Base-by-base conservation (phyloP, 177 flowering plant genomes). In the Vitis hybrid region DNA sequence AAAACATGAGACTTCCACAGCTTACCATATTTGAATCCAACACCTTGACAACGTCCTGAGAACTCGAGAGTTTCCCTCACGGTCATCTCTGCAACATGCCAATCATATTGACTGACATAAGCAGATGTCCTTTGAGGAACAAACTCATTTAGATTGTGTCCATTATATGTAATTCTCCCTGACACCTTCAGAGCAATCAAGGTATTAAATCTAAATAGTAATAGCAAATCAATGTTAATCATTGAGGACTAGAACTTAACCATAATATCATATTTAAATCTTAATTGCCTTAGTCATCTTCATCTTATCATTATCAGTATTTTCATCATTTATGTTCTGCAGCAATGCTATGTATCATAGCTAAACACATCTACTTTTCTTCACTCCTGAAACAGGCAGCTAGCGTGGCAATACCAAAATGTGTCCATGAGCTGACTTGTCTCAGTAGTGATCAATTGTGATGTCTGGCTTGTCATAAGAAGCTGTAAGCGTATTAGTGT, bases 51-150 rank as follows among this genome's bases (percentile, higher is more conserved):
- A 21, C 89, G 83, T 26, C 94, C 97, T 13, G 97, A 83, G 78
- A 94, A 88, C 66, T 89, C 92, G 56, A 94, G 89, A 66, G 90
- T 90, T 75, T 94, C 97, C 73, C 95, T 82, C 10, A 94, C 97
- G 56, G 98, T 94, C 94, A 94, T 89, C 87, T 94, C 98, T 48
- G 94, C 89, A 57, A 87, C 78, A 78, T 92, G 95, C 85, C 88
- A 84, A 69, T 94, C 98, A 60, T 89, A 83, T 76, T 94, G 97
- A 80, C 94, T 91, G 67, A 94, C 94, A 83, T 94, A 94, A 67
- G 95, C 89, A 62, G 97, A 80, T 55, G 97, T 94, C 70, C 89
- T 84, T 75, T 88, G 94, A 51, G 98, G 91, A 72, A 92, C 87
- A 77, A 94, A 92, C 86, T 94, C 97, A 3, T 86, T 78, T 15